Conservation (phyloP, 2,329 filamentous ascomycete species). For the Tolypocladium endophyticum region DNA sequence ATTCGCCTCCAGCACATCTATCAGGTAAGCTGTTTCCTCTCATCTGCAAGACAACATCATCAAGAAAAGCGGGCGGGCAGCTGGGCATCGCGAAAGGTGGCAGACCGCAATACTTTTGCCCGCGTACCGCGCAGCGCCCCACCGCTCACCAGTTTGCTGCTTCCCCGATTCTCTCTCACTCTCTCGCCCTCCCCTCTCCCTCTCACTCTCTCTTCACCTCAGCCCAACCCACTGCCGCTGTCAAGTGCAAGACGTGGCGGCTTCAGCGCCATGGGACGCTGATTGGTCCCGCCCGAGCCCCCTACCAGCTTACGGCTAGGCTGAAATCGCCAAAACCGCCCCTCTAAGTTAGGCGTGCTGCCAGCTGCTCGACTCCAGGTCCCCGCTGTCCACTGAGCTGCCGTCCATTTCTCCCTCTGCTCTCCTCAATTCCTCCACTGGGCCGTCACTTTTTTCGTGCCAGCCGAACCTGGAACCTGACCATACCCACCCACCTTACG, state of each 20-base stretch:
- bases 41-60: not conserved
- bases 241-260: not conserved
- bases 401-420: conserved; percentile 6
- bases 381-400: conserved; percentile 13
- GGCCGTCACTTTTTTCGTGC: conserved; percentile 2
- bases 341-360: conserved; percentile 5
- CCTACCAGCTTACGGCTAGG: conserved; percentile 11
- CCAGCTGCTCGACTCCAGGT: not conserved
- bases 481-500: not conserved
- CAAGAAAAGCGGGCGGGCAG: not conserved
- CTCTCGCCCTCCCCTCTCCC: not conserved
- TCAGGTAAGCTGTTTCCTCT: not conserved
- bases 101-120: not conserved
- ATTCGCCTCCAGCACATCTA: not conserved
- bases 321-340: conserved; percentile 15
- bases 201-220: not conserved
- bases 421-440: conserved; percentile 11
- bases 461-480: not conserved
- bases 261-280: conserved; percentile 10
- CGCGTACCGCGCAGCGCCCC: not conserved
- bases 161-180: not conserved
- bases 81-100: not conserved
- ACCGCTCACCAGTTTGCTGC: not conserved
- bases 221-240: conserved; percentile 3
- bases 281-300: conserved; percentile 18